Percentiles rank a stretch among this genome's conserved stretches.
Conservation (phyloP, 441 rosid species). For the Adansonia gregorii region DNA sequence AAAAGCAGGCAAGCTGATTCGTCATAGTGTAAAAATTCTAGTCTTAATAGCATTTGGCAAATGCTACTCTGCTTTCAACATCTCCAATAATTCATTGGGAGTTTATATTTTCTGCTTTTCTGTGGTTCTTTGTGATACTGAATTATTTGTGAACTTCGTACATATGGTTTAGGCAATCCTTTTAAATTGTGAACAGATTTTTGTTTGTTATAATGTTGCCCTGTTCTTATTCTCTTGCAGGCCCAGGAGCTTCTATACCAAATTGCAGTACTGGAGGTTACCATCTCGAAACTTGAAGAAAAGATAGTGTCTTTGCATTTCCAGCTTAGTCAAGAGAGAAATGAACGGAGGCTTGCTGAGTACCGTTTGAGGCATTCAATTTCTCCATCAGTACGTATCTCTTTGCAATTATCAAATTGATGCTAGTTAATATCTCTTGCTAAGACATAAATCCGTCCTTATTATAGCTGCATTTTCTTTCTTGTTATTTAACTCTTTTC, state of each 20-base stretch:
- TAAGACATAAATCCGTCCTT: constrained; percentile 2
- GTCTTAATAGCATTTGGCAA: not conserved
- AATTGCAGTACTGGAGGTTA: constrained; percentile 53
- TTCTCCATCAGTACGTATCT: constrained; percentile 46
- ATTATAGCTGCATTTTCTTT: not conserved
- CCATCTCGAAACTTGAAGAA: constrained; percentile 56
- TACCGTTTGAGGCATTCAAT: constrained; percentile 60
- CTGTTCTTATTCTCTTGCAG: constrained; percentile 35
- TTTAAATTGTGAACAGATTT: constrained; percentile 4
- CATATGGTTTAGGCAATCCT: constrained; percentile 1
- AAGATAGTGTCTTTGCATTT: constrained; percentile 70
- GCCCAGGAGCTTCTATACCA: constrained; percentile 58
- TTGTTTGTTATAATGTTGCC: constrained; percentile 9
- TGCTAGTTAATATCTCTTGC: constrained; percentile 30
- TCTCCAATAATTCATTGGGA: not conserved
- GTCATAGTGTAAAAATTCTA: not conserved
- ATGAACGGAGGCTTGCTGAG: constrained; percentile 76
- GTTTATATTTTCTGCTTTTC: not conserved
- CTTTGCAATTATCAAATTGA: constrained; percentile 29
- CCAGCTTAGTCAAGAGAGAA: constrained; percentile 77
- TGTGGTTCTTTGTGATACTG: not conserved
- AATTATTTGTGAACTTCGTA: not conserved
- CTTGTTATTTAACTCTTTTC: not conserved
- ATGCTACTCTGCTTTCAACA: not conserved
- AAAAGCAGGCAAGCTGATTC: constrained; percentile 3